Percentiles rank a stretch among this genome's conserved stretches.
These are phyloP conservation scores for Saccharomycopsis javanensis DNA, from an alignment of 805 yeast species.

Conservation along the genomic window DNA sequence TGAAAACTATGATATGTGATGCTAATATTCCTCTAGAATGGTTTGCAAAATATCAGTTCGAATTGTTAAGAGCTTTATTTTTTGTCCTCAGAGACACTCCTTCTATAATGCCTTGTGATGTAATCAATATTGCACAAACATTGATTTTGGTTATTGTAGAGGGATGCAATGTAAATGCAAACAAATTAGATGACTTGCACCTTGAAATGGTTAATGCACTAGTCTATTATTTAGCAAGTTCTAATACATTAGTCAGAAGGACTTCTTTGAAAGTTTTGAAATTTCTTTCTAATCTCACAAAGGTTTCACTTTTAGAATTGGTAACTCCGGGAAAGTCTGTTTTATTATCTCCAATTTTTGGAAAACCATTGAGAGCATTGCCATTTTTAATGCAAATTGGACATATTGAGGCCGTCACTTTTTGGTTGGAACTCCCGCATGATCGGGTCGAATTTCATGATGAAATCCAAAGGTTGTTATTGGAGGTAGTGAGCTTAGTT, in stretches of 20 bases:
- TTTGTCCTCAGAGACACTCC: slow-evolving; percentile 89
- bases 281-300: slow-evolving; percentile 60
- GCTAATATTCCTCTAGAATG: slow-evolving; percentile 59
- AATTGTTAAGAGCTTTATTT: slow-evolving; percentile 74
- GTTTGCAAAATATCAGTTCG: slow-evolving; percentile 71
- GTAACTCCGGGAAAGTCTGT: slow-evolving; percentile 77
- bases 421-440: slow-evolving; percentile 70
- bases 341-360: slow-evolving; percentile 85
- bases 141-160: slow-evolving; percentile 54
- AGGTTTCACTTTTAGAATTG: slow-evolving; percentile 60
- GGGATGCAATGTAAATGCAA: slow-evolving; percentile 53
- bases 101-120: slow-evolving; percentile 73
- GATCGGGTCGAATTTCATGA: slow-evolving; percentile 82
- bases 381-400: slow-evolving; percentile 99
- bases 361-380: slow-evolving; percentile 90
- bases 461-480: slow-evolving; percentile 71
- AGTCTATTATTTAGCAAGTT: slow-evolving; percentile 86
- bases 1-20: slow-evolving; percentile 62
- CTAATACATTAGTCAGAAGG: slow-evolving; percentile 72
- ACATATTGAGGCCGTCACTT: slow-evolving; percentile 93
- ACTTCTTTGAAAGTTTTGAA: slow-evolving; percentile 67
- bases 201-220: slow-evolving; percentile 79
- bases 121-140: slow-evolving; percentile 59
- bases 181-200: slow-evolving; percentile 48
- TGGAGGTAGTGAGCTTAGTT: slow-evolving; percentile 87